phyloP scores from a whole-genome alignment of 169 alveolate genomes.

The Perkinsus olseni region DNA sequence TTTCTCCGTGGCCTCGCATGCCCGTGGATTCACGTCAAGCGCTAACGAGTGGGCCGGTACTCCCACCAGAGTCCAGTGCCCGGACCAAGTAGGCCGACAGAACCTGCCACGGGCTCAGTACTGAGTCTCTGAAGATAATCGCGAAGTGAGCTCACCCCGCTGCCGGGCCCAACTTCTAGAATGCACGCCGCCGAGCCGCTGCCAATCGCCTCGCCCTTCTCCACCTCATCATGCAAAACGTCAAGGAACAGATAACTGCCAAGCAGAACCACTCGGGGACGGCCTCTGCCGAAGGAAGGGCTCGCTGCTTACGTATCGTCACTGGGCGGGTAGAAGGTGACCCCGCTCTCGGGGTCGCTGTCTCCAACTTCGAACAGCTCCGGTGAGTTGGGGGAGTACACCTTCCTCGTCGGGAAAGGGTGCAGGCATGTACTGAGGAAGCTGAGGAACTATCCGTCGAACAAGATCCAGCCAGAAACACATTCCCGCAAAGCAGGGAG shows the following conservation, averaged over 20 bases:
- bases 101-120: neutral
- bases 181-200: neutral
- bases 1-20: neutral
- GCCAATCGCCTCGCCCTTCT: neutral
- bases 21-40: neutral
- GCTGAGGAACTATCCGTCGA: neutral
- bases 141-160: neutral
- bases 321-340: neutral
- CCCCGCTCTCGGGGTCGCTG: neutral
- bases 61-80: neutral
- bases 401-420: neutral
- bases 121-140: neutral
- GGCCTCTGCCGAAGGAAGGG: neutral
- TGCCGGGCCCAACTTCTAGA: neutral
- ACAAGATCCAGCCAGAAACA: too few relatives aligned
- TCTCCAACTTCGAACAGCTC: neutral
- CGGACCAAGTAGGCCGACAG: neutral
- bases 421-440: too few relatives aligned
- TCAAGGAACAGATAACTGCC: neutral
- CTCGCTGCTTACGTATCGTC: neutral
- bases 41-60: neutral
- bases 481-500: too few relatives aligned
- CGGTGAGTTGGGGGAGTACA: neutral
- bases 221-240: neutral
- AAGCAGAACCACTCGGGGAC: neutral